phyloP scores from a whole-genome alignment of 768 basidiomycete genomes.

The Suillus hirtellus region DNA sequence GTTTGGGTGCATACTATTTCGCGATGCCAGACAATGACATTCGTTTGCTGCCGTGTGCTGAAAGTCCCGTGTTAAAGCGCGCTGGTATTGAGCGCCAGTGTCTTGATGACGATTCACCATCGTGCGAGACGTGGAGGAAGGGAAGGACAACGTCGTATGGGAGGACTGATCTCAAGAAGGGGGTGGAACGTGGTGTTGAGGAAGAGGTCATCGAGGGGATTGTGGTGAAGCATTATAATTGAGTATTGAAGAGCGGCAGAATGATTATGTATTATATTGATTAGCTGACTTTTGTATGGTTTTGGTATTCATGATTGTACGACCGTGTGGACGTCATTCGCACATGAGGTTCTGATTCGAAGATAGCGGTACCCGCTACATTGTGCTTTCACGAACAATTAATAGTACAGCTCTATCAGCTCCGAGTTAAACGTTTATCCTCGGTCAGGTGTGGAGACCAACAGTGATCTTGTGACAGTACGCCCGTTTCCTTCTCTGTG shows the following conservation, averaged over 20 bases:
- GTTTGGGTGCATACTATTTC: slow-evolving; percentile 40
- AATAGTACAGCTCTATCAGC: background rate
- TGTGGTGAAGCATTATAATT: slow-evolving; percentile 34
- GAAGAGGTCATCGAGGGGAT: slow-evolving; percentile 35
- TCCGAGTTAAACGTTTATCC: background rate
- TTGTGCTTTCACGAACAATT: background rate
- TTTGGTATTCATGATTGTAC: too few relatives aligned
- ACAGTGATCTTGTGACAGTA: background rate
- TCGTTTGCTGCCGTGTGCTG: slow-evolving; percentile 27
- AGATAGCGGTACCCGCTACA: background rate
- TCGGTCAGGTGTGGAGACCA: background rate
- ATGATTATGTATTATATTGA: background rate
- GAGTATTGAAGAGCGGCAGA: slow-evolving; percentile 13
- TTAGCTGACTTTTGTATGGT: background rate
- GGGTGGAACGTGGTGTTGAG: slow-evolving; percentile 29
- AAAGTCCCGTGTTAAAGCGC: slow-evolving; percentile 35
- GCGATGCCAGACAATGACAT: slow-evolving; percentile 33
- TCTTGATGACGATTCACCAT: slow-evolving; percentile 27
- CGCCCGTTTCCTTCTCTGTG: background rate
- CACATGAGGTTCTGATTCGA: background rate
- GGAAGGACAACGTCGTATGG: slow-evolving; percentile 34
- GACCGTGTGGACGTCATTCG: background rate
- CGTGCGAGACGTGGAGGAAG: slow-evolving; percentile 33
- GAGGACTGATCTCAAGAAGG: slow-evolving; percentile 28
- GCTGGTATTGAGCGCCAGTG: slow-evolving; percentile 31